These are phyloP conservation scores for Suhomyces bokatorum DNA, from an alignment of 1,139 yeast genomes.

Conservation along the genomic window DNA sequence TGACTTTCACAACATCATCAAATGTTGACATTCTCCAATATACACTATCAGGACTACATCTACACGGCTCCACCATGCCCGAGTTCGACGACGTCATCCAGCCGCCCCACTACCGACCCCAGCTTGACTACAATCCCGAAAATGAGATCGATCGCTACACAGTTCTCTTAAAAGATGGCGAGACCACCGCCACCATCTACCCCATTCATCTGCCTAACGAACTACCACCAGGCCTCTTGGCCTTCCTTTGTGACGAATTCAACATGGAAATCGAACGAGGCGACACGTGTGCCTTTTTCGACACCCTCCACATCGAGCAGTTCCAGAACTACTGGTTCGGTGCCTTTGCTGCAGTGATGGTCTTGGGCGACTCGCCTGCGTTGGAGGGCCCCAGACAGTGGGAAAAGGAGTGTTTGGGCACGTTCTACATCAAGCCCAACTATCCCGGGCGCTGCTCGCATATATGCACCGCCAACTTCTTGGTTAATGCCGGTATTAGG, in stretches of 20 bases:
- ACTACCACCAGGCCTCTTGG: slow-evolving; percentile 75
- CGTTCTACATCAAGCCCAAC: slow-evolving; percentile 80
- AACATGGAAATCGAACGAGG: slow-evolving; percentile 92
- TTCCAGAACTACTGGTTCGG: slow-evolving; percentile 87
- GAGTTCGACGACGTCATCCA: slow-evolving; percentile 40
- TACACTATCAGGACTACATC: slow-evolving; percentile 20
- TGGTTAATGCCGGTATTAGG: slow-evolving; percentile 89
- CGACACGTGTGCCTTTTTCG: slow-evolving; percentile 82
- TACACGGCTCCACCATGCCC: slow-evolving; percentile 27
- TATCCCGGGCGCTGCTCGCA: slow-evolving; percentile 93
- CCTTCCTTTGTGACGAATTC: slow-evolving; percentile 85
- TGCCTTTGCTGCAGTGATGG: slow-evolving; percentile 83
- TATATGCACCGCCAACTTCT: slow-evolving; percentile 85
- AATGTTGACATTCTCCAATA: slow-evolving; percentile 27
- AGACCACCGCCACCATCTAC: slow-evolving; percentile 88
- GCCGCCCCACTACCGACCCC: slow-evolving; percentile 39
- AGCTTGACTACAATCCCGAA: slow-evolving; percentile 36
- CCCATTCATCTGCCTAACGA: slow-evolving; percentile 68
- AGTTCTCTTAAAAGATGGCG: slow-evolving; percentile 80
- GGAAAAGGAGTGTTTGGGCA: slow-evolving; percentile 89
- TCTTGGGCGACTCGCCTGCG: slow-evolving; percentile 68
- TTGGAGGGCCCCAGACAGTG: slow-evolving; percentile 67
- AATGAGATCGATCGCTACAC: slow-evolving; percentile 50
- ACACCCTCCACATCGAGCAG: slow-evolving; percentile 68
- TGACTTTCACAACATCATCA: not conserved